Base-by-base conservation (phyloP, 345 rosid genomes). In the Angophora floribunda region DNA sequence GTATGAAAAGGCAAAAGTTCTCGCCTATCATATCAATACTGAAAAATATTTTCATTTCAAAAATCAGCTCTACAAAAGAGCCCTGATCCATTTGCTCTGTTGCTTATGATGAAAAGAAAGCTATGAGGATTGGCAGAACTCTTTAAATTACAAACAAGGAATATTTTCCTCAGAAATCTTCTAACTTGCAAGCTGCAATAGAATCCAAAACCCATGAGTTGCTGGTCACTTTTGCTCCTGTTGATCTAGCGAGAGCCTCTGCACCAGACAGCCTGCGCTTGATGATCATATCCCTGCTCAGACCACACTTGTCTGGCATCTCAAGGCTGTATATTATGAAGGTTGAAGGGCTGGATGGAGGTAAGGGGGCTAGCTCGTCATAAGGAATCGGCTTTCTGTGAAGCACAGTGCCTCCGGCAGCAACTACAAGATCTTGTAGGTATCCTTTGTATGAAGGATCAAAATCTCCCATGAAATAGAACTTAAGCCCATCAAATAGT, bases 181-280 rank as follows among this genome's bases (percentile, higher is more conserved):
- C 97, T 91, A 94, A 87, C 90, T 93, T 93, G 94, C 93, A 92
- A 52, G 95, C 95, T 86, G 99, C 98, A 88, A 98, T 93, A 87
- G 96, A 97, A 88, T 95, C 93, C 92, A 97, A 90, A 91, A 97
- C 91, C 99, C 99, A 98, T 47, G 92, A 90, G 89, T 94, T 97
- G 94, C 94, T 96, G 63, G 93, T 94, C 51, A 93, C 95, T 92
- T 91, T 96, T 52, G 97, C 94, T 91, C 90, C 94, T 50, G 94
- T 90, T 85, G 95, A 90, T 88, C 89, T 92, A 2, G 98, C 98
- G 85, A 98, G 91, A 32, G 92, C 93, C 89, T 94, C 95, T 47
- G 97, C 99, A 88, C 92, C 94, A 53, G 89, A 88, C 85, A 87
- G 85, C 92, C 98, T 92, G 45, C 88, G 90, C 63, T 89, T 93